Evolutionary conservation across 768 basidiomycete species (phyloP).

Genomic region (Erythrobasidium yunnanense): DNA sequence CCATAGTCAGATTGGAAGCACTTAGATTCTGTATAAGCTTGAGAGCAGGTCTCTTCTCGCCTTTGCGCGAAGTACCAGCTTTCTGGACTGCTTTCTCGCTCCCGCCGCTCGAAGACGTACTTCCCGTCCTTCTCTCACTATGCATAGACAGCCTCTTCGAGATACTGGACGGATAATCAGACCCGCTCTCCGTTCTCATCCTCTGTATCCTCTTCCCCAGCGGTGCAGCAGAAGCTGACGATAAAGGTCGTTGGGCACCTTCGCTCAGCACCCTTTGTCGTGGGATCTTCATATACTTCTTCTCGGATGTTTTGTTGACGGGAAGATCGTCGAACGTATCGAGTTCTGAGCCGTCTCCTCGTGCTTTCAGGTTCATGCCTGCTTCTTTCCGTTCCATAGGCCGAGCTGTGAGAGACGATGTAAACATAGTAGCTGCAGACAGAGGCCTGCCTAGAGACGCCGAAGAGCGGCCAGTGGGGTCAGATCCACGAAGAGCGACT

Average conservation of each 20-base stretch:
- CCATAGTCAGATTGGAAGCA: constrained; percentile 57
- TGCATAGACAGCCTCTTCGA: not conserved
- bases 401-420: not conserved
- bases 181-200: not conserved
- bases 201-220: not conserved
- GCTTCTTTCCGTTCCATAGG: constrained; percentile 30
- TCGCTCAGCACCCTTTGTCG: not conserved
- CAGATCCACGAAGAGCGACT: not conserved
- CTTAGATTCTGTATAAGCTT: constrained; percentile 78
- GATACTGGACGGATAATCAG: not conserved
- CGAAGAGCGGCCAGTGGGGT: constrained; percentile 18
- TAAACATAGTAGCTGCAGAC: not conserved
- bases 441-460: constrained; percentile 11
- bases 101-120: too few relatives aligned
- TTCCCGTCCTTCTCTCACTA: too few relatives aligned
- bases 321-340: constrained; percentile 45
- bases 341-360: constrained; percentile 45
- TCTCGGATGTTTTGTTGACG: constrained; percentile 39
- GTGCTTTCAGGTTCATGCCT: constrained; percentile 35
- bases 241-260: not conserved
- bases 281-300: constrained; percentile 11
- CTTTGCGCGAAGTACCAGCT: not conserved
- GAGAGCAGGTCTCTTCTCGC: constrained; percentile 47
- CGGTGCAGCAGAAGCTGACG: too few relatives aligned
- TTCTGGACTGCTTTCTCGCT: not conserved